Evolutionary conservation across 2,329 filamentous ascomycete genomes (phyloP), one percentile per base, ranked within the genome.

Genomic region (Grosmannia clavigera): DNA sequence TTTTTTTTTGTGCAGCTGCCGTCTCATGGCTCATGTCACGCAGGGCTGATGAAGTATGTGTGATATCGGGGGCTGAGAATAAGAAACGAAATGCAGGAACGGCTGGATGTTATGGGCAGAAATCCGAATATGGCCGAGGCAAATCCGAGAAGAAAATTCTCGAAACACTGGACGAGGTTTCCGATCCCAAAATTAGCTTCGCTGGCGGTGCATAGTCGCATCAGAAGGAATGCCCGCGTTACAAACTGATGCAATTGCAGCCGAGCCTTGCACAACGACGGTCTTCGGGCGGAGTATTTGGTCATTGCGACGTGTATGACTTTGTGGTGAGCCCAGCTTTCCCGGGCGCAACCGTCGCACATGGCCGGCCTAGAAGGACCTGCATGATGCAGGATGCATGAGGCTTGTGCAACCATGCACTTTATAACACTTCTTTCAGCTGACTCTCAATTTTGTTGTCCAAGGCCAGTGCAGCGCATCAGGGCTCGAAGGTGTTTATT

Each of bases 381-480:
- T 67, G 66, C 66, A 68, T 60, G 35, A 61, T 67, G 67, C 66
- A 68, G 60, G 40, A 59, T 67, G 67, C 66, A 67, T 66, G 54
- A 52, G 55, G 57, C 60, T 62, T 65, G 66, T 68, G 64, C 60
- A 59, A 68, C 67, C 14, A 55, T 46, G 61, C 54, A 27, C 57
- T 40, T 27, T 35, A 29, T 35, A 22, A 12, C 40, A 43, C 5
- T 19, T 43, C 3, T 43, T 19, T 14, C 40, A 9, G 5, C 3
- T 43, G 40, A 43, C 3, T 16, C 12, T 43, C 40, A 19, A 12
- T 14, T 19, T 46, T 46, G 43, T 5, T 5, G 43, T n/a, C 16
- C 3, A 12, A 6, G 19, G n/a, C 43, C 14, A 16, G 19, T 5
- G 7, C 43, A 46, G 43, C 14, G 9, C 43, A n/a, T 46, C 7